Conservation (phyloP, 2,329 filamentous ascomycete genomes). For the Stagonosporopsis tanaceti region DNA sequence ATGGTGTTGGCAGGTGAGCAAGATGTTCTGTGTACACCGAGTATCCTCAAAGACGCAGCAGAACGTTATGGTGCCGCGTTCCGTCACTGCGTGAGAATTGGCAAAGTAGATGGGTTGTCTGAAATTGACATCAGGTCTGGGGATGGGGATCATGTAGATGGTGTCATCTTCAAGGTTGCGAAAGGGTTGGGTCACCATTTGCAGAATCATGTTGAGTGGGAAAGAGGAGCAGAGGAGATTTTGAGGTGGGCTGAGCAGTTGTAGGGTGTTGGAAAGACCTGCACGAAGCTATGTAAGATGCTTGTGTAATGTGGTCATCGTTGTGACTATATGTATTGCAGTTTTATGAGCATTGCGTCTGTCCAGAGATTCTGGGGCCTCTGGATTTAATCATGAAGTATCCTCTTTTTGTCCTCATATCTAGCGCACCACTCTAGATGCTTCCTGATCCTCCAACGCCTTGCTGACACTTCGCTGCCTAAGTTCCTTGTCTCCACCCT, state of each 20-base stretch:
- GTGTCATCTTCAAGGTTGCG: conserved; percentile 55
- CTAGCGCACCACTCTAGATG: too few species aligned
- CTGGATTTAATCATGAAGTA: too few species aligned
- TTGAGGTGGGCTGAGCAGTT: conserved; percentile 50
- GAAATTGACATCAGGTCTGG: conserved; percentile 7
- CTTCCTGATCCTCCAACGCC: too few species aligned
- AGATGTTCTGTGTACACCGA: conserved; percentile 40
- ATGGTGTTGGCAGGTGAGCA: conserved; percentile 35
- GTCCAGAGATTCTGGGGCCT: too few species aligned
- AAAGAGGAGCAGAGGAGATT: conserved; percentile 57
- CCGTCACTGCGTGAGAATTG: conserved; percentile 36
- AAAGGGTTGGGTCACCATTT: conserved; percentile 61
- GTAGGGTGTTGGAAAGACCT: background rate
- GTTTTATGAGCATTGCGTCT: too few species aligned
- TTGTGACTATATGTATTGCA: too few species aligned
- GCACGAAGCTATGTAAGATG: background rate
- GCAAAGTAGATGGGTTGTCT: conserved; percentile 40
- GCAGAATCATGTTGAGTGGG: conserved; percentile 62
- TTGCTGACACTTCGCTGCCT: too few species aligned
- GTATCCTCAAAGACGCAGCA: conserved; percentile 49
- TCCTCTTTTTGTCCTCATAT: too few species aligned
- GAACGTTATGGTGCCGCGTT: conserved; percentile 50
- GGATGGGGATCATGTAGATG: conserved; percentile 23
- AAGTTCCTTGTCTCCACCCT: too few species aligned
- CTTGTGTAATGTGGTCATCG: background rate